These are phyloP conservation scores for Helminthosporium solani DNA, from an alignment of 2,329 filamentous ascomycete genomes.

Conservation along the genomic window DNA sequence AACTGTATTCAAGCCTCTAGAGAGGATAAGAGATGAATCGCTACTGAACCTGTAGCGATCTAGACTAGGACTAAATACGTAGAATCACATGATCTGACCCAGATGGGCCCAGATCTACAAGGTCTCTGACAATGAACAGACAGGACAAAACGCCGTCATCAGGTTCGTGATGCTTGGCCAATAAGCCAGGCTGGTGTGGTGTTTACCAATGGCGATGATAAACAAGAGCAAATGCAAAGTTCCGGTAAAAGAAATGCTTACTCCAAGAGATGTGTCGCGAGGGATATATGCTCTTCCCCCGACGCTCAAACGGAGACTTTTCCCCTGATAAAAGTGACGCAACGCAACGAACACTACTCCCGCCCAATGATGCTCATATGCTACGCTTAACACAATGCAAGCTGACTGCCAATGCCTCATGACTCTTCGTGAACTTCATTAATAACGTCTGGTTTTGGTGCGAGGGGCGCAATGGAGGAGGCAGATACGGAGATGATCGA, in stretches of 20 bases:
- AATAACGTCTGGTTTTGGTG: constrained; percentile 40
- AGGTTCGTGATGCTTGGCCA: constrained; percentile 18
- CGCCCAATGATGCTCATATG: constrained; percentile 21
- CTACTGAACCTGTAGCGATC: too few relatives aligned
- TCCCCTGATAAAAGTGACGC: constrained; percentile 11
- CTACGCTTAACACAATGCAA: constrained; percentile 23
- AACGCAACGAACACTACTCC: constrained; percentile 14
- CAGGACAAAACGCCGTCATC: constrained; percentile 20
- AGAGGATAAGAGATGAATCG: too few relatives aligned
- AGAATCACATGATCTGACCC: too few relatives aligned
- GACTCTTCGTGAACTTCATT: constrained; percentile 43
- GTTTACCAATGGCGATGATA: constrained; percentile 7
- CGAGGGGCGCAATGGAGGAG: constrained; percentile 26
- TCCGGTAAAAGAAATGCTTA: constrained; percentile 2
- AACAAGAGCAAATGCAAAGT: constrained; percentile 4
- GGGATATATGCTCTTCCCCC: constrained; percentile 8
- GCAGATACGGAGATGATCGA: constrained; percentile 36
- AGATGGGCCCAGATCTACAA: too few relatives aligned
- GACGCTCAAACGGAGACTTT: constrained; percentile 10
- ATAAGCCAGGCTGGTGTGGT: constrained; percentile 15
- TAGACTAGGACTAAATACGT: too few relatives aligned
- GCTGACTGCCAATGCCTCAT: constrained; percentile 25
- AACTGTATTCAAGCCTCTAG: too few relatives aligned
- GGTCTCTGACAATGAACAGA: too few relatives aligned
- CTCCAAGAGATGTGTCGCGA: background rate